Evolutionary conservation across 371 early-diverging fungal genomes (phyloP).

Genomic region (Choanephora cucurbitarum): DNA sequence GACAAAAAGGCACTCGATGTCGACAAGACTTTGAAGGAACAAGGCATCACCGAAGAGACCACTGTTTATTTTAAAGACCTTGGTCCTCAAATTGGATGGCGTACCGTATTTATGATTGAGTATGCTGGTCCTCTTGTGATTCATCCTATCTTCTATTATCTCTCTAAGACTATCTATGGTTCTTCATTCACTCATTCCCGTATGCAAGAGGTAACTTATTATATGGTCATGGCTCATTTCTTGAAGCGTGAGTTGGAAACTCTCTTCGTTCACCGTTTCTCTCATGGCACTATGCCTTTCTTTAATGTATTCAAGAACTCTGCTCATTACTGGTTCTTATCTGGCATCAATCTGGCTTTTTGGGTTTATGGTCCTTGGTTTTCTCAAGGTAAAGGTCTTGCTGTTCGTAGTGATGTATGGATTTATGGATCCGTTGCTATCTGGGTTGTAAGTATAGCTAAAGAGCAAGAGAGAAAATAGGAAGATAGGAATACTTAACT

Average conservation of each 20-base stretch:
- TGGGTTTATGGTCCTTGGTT: constrained; percentile 80
- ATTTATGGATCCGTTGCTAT: constrained; percentile 63
- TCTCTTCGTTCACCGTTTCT: constrained; percentile 91
- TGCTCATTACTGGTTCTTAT: constrained; percentile 92
- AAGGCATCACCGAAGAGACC: constrained; percentile 63
- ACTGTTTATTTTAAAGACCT: constrained; percentile 83
- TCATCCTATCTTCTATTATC: constrained; percentile 85
- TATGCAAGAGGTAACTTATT: constrained; percentile 68
- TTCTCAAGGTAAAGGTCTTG: constrained; percentile 53
- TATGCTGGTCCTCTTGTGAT: constrained; percentile 90
- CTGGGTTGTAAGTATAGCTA: constrained; percentile 59
- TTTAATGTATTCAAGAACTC: constrained; percentile 93
- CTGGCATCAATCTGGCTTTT: constrained; percentile 86
- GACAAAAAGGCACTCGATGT: constrained; percentile 55
- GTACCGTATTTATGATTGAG: constrained; percentile 92
- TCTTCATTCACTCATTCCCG: constrained; percentile 60
- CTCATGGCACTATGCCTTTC: constrained; percentile 95
- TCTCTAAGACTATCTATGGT: constrained; percentile 69
- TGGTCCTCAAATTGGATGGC: constrained; percentile 96
- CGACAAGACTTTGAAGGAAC: constrained; percentile 60
- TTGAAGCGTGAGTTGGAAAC: constrained; percentile 94
- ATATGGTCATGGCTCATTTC: constrained; percentile 83
- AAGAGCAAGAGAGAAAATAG: neutral
- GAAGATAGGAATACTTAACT: neutral
- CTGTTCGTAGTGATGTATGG: constrained; percentile 56